A percentile compares a stretch with the other conserved stretches of the same genome.
phyloP scores from a whole-genome alignment of 192 early-diverging fungal species.

The Coemansia interrupta region DNA sequence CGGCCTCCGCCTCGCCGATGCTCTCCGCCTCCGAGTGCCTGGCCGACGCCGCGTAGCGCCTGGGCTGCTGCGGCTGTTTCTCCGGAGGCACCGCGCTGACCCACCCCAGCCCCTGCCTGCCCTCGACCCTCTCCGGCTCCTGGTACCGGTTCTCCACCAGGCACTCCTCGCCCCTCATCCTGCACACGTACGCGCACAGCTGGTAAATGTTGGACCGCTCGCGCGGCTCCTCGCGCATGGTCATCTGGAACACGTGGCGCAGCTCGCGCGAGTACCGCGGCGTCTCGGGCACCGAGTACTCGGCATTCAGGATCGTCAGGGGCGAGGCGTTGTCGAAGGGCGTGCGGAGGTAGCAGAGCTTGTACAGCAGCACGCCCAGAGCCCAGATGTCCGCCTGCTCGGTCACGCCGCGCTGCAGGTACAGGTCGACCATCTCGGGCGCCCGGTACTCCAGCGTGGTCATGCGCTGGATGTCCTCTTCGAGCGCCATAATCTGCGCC shows the following conservation, averaged over 20 bases:
- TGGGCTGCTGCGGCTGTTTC: background rate
- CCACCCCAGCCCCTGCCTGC: conserved; percentile 12
- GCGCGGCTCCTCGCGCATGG: conserved; percentile 74
- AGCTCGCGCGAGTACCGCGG: conserved; percentile 67
- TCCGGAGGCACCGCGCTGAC: conserved; percentile 10
- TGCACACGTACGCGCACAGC: conserved; percentile 63
- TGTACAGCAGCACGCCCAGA: conserved; percentile 90
- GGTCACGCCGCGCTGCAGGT: conserved; percentile 72
- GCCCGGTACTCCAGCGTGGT: conserved; percentile 95
- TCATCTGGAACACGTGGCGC: conserved; percentile 60
- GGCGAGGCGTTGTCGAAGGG: conserved; percentile 91
- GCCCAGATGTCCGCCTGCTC: conserved; percentile 86
- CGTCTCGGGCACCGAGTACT: conserved; percentile 70
- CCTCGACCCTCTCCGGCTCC: background rate
- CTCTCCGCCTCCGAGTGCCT: conserved; percentile 12
- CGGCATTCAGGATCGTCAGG: conserved; percentile 83
- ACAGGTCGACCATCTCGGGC: conserved; percentile 93
- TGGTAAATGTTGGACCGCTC: conserved; percentile 79
- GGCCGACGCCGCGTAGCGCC: conserved; percentile 25
- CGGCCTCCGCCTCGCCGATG: conserved; percentile 41
- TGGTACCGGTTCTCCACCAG: conserved; percentile 43
- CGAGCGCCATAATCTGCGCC: conserved; percentile 68
- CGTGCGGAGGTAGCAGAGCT: conserved; percentile 91
- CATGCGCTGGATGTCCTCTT: conserved; percentile 85
- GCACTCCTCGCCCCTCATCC: conserved; percentile 50